Percentiles rank a stretch among this genome's conserved stretches.
Conservation (phyloP, 2,329 filamentous ascomycete species). For the Biscogniauxia mediterranea region DNA sequence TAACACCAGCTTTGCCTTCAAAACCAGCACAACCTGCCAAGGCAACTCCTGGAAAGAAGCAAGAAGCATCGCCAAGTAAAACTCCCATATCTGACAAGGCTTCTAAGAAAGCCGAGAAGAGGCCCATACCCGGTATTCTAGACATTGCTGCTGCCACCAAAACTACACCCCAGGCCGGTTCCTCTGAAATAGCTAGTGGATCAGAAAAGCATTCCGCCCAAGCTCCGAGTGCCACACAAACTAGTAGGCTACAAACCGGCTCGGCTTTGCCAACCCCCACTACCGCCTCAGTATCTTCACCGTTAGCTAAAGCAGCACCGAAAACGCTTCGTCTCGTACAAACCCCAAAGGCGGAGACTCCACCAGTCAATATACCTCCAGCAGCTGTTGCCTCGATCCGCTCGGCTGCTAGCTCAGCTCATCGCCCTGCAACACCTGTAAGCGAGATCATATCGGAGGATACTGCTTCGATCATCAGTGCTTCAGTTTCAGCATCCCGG, state of each 20-base stretch:
- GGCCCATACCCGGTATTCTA: constrained; percentile 41
- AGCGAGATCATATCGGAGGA: constrained; percentile 82
- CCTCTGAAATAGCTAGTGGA: constrained; percentile 15
- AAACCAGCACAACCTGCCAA: constrained; percentile 32
- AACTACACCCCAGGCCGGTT: constrained; percentile 20
- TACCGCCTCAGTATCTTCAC: constrained; percentile 52
- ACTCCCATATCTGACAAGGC: constrained; percentile 14
- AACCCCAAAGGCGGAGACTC: constrained; percentile 60
- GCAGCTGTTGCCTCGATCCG: constrained; percentile 31
- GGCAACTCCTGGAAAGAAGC: constrained; percentile 27
- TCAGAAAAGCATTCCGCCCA: constrained; percentile 33
- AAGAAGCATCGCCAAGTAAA: constrained; percentile 15
- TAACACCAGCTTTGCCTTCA: constrained; percentile 34
- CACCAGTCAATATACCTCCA: constrained; percentile 36
- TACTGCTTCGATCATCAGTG: constrained; percentile 70
- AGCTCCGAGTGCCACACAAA: constrained; percentile 32
- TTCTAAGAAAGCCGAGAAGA: constrained; percentile 35
- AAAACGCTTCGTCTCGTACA: constrained; percentile 71
- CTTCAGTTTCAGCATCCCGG: constrained; percentile 65
- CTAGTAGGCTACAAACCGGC: constrained; percentile 33
- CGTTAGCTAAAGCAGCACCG: constrained; percentile 50
- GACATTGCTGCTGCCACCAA: constrained; percentile 52
- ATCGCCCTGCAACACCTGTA: constrained; percentile 68
- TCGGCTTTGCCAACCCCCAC: constrained; percentile 49
- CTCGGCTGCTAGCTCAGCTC: constrained; percentile 32